Evolutionary conservation across 2,329 filamentous ascomycete genomes (phyloP).

Genomic region (Fusarium sp.): DNA sequence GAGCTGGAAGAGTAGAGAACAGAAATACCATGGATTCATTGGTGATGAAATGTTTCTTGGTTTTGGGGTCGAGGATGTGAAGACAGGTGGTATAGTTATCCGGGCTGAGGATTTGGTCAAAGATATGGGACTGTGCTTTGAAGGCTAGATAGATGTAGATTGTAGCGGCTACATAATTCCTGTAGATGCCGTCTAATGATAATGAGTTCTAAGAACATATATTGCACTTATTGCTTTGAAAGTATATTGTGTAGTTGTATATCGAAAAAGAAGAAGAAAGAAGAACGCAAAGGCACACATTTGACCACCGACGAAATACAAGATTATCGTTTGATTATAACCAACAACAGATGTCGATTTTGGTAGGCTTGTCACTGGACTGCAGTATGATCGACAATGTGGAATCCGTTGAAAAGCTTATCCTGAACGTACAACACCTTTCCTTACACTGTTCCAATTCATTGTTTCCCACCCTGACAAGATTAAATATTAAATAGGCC

Average conservation of each 20-base stretch:
- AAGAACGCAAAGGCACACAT: not conserved
- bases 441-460: not conserved
- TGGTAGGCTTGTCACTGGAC: fast-evolving
- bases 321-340: not conserved
- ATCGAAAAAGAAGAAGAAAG: not conserved
- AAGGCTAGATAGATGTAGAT: conserved; percentile 10
- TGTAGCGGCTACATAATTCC: not conserved
- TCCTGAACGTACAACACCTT: not conserved
- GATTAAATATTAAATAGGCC: not conserved
- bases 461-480: not conserved
- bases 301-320: not conserved
- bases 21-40: conserved; percentile 65
- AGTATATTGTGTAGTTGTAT: not conserved
- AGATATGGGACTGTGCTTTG: conserved; percentile 47
- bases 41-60: conserved; percentile 66
- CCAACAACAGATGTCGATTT: not conserved
- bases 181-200: not conserved
- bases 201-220: not conserved
- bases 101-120: conserved; percentile 60
- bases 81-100: conserved; percentile 62
- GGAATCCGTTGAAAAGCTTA: not conserved
- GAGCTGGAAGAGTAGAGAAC: conserved; percentile 61
- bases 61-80: conserved; percentile 67
- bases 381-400: not conserved
- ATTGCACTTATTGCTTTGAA: not conserved